Conservation (phyloP, 2,329 filamentous ascomycete genomes). For the Microdochium trichocladiopsis region DNA sequence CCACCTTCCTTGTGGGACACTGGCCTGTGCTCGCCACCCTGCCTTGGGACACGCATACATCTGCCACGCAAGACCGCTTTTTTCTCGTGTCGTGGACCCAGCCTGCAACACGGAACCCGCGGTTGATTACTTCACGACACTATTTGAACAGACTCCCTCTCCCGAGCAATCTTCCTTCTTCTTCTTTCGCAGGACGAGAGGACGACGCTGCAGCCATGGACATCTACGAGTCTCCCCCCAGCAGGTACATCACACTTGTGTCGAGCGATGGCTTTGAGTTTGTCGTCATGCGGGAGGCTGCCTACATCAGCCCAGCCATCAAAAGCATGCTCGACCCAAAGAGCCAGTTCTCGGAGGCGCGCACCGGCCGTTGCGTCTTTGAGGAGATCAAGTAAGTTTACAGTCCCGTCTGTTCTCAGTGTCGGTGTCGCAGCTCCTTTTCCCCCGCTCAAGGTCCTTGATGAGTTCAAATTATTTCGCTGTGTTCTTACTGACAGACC, state of each 20-base stretch:
- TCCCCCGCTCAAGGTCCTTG: conserved; percentile 14
- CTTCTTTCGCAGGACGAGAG: too few relatives aligned
- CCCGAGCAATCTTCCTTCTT: neutral
- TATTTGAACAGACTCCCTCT: neutral
- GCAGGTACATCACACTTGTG: conserved; percentile 71
- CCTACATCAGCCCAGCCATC: conserved; percentile 63
- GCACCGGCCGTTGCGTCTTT: conserved; percentile 57
- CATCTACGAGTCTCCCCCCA: conserved; percentile 12
- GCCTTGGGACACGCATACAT: neutral
- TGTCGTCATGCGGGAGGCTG: conserved; percentile 64
- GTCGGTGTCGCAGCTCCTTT: neutral
- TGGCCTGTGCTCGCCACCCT: neutral
- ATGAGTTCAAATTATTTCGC: conserved; percentile 31
- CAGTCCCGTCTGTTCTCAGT: neutral
- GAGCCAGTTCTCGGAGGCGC: conserved; percentile 60
- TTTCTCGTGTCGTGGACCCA: neutral
- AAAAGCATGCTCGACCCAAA: conserved; percentile 67
- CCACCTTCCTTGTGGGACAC: neutral
- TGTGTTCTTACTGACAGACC: conserved; percentile 42
- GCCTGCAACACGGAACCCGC: neutral
- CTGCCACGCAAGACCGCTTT: neutral
- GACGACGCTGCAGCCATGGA: neutral
- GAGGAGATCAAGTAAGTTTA: conserved; percentile 64
- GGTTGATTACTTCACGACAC: neutral
- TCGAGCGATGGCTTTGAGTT: conserved; percentile 74